Conservation (phyloP, 176 grass and related monocot genomes). For the Aegilops sharonensis region DNA sequence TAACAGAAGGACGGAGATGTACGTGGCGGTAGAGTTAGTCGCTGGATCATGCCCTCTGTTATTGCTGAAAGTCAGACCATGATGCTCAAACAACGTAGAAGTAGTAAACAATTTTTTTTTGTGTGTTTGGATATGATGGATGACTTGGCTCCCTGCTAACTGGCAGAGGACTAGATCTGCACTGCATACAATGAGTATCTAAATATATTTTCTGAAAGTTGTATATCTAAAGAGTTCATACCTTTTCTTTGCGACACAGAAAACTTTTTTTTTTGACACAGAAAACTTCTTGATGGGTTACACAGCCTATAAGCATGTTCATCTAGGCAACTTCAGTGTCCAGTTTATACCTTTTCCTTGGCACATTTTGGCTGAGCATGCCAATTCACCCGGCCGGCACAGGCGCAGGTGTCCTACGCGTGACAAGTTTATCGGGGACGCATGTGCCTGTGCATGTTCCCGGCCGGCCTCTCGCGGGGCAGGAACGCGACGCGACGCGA, state of each 20-base stretch:
- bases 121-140: too few relatives aligned
- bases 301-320: neutral
- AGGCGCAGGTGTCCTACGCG: neutral
- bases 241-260: neutral
- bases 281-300: neutral
- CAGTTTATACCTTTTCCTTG: neutral
- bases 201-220: too few relatives aligned
- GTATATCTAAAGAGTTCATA: neutral
- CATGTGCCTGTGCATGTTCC: neutral
- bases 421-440: neutral
- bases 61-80: neutral
- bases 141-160: neutral
- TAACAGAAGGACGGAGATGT: neutral
- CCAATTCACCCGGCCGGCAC: neutral
- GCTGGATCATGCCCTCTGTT: neutral
- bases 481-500: neutral
- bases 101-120: neutral
- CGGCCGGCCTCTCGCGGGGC: neutral
- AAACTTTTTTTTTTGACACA: neutral
- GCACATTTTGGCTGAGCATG: neutral
- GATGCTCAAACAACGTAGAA: neutral
- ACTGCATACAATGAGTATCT: neutral
- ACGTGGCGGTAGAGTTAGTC: neutral
- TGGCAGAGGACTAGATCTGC: neutral
- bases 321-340: neutral